A percentile compares a stretch with the other conserved stretches of the same genome.
Conservation (phyloP, 192 early-diverging fungal genomes). For the Funneliformis mosseae region DNA sequence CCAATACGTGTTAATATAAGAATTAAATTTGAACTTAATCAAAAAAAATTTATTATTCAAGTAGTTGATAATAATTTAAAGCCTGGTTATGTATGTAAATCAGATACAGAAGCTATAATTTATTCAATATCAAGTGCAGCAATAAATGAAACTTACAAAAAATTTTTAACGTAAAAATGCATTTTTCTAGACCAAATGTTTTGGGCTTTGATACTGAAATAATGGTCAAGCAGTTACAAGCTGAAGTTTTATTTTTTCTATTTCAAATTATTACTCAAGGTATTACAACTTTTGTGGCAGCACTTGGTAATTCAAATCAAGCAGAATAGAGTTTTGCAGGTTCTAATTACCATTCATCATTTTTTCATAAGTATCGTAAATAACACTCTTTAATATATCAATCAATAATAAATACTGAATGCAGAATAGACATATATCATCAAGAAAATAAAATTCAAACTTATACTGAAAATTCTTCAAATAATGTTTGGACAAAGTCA, state of each 20-base stretch:
- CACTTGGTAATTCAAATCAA: not conserved
- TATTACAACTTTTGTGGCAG: not conserved
- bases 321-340: not conserved
- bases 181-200: not conserved
- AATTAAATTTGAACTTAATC: not conserved
- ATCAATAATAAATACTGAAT: too few relatives aligned
- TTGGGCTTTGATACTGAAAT: constrained; percentile 4
- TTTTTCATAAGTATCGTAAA: not conserved
- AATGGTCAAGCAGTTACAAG: not conserved
- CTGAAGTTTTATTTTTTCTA: not conserved
- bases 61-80: not conserved
- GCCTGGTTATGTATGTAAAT: not conserved
- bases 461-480: not conserved
- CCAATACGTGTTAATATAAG: not conserved
- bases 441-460: not conserved
- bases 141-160: not conserved
- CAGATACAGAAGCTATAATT: not conserved
- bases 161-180: not conserved
- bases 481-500: too few relatives aligned
- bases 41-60: not conserved
- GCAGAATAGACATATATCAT: too few relatives aligned
- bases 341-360: not conserved
- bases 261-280: not conserved
- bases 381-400: too few relatives aligned
- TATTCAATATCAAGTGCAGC: not conserved